Evolutionary conservation across 1,284 basidiomycete species (phyloP), one percentile per base, ranked within the genome.

Genomic region (Pholiota adiposa): DNA sequence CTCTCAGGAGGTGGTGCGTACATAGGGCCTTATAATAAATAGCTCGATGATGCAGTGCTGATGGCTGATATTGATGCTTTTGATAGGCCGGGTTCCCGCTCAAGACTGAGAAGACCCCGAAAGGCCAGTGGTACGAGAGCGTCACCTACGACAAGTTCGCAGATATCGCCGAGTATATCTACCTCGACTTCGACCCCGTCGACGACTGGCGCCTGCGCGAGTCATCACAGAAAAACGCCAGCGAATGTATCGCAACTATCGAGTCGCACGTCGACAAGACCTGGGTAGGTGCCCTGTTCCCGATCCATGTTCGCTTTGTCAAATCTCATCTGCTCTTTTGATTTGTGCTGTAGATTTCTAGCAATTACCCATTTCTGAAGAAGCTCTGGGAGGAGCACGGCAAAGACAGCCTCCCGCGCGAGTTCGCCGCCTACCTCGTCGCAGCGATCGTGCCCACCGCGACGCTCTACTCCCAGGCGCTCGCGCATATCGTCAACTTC

Each of bases 401-500:
- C 6, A 62, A 63, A 14, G 49, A 59, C 3, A 54, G 46, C 29
- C 66, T 70, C 29, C 55, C 64, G n/a, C 63, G 72, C 12, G 73
- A 77, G n/a, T 64, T 83, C 9, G 75, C 80, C 0, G 71, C 70
- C 1, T 73, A 74, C 25, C 69, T 84, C 23, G 81, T 86, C 63
- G 75, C 77, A 7, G 79, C 83, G 60, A 69, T 79, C 12, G 75
- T 85, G 12, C 82, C 84, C 5, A 82, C 83, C 4, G 77, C 82
- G 1, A 73, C 80, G 0, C 67, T 82, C 18, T 87, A 83, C 72
- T 83, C 86, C 3, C 78, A 83, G 63, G 79, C 81, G 4, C 71
- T 89, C 27, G 78, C 83, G 2, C 79, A 84, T 56, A 79, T 89
- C 29, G 77, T 92, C 51, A 79, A 90, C 70, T 89, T 85, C 72